Base-by-base conservation (phyloP, 108 stramenopile genomes). In the Skeletonema potamos region DNA sequence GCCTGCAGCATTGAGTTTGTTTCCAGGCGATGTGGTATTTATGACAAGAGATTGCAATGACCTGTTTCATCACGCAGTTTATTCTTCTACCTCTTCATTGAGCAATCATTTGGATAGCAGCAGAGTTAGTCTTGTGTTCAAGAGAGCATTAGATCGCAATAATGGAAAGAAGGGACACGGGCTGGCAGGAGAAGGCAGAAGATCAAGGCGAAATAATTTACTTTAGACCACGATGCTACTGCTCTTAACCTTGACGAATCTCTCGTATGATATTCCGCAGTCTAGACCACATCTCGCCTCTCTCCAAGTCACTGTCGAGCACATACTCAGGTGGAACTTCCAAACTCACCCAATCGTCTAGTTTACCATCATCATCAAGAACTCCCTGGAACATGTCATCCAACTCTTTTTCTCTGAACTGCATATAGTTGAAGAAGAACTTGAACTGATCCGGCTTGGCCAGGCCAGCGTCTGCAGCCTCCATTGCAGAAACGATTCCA, bases 401-500 rank as follows among this genome's bases (percentile, higher is more conserved):
- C 62, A 94, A 67, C 56, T 94, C 90, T 6, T 76, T 39, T 72
- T 91, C 87, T 24, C 85, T 76, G 46, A 90, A 94, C 62, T 91
- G 82, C 72, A 86, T 82, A 51, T 86, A 90, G 64, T 89, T 85
- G 61, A 91, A 94, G 55, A 94, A 94, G 63, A 91, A 89, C 60
- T 94, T 94, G 48, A 82, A 87, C 58, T 77, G 83, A 55, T 84
- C 67, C 0, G 85, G 56, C 43, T 80, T 76, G 27, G 84, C 28
- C 26, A 56, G 46, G 32, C 82, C 79, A 6, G 62, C 73, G 54
- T 87, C 76, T 13, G 68, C 77, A 51, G 64, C 46, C 44, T 79
- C 83, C 58, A 84, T 70, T 20, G 82, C 86, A 15, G 78, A 66
- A 7, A 73, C 67, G n/a, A 86, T 77, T 27, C 90, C 90, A 61